Evolutionary conservation across 169 alveolate genomes (phyloP).

Genomic region (Ichthyophthirius multifiliis): DNA sequence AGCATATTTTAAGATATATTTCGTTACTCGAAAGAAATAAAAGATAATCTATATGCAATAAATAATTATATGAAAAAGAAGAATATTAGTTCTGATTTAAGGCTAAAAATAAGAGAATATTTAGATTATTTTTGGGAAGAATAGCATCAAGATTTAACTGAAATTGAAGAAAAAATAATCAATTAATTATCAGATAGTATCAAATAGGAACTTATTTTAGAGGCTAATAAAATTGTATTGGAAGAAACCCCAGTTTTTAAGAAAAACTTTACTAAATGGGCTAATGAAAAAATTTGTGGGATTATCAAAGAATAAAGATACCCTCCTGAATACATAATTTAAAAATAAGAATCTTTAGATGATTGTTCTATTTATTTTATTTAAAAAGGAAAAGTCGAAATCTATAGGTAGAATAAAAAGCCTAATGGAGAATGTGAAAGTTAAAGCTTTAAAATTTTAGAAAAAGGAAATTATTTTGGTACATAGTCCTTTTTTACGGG

Average conservation of each 20-base stretch:
- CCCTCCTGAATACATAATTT: constrained; percentile 4
- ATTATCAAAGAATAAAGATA: not conserved
- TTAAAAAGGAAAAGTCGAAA: constrained; percentile 9
- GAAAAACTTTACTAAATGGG: not conserved
- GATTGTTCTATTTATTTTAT: not conserved
- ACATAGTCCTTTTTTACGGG: too few relatives aligned
- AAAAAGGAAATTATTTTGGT: too few relatives aligned
- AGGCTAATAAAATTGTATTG: constrained; percentile 7
- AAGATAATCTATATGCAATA: constrained; percentile 3
- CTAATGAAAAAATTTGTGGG: not conserved
- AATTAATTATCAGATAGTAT: not conserved
- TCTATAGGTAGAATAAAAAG: too few relatives aligned
- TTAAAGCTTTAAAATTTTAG: too few relatives aligned
- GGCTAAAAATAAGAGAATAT: not conserved
- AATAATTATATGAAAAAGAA: constrained; percentile 12
- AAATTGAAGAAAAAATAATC: not conserved
- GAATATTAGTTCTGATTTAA: not conserved
- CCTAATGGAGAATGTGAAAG: too few relatives aligned
- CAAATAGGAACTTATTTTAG: not conserved
- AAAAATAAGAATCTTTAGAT: not conserved
- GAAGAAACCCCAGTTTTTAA: not conserved
- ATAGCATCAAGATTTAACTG: not conserved
- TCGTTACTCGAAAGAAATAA: not conserved
- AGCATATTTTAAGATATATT: not conserved
- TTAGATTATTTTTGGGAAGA: constrained; percentile 5